Conservation (phyloP, 2,329 filamentous ascomycete genomes). For the Torrubiellomyces zombiae region DNA sequence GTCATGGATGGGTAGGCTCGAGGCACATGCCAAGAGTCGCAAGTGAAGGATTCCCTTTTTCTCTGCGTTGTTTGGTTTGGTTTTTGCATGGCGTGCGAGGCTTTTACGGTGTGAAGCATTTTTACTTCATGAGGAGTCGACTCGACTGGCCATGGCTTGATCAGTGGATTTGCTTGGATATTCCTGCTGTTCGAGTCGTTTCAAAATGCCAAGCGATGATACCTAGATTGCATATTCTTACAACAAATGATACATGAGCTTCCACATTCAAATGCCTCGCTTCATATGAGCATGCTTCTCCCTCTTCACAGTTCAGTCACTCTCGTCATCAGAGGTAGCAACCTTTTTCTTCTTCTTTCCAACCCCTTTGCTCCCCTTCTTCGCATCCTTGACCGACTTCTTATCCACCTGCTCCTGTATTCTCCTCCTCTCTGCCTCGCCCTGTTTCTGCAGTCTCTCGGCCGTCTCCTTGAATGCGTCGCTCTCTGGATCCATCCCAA, state of each 20-base stretch:
- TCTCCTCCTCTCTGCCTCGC: conserved; percentile 54
- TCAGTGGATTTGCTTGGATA: too few species aligned
- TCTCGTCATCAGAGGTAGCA: conserved; percentile 17
- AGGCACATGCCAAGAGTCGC: conserved; percentile 26
- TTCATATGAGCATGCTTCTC: neutral
- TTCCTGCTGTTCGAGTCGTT: too few species aligned
- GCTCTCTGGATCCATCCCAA: conserved; percentile 66
- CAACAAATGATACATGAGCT: too few species aligned
- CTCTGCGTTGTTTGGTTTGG: too few species aligned
- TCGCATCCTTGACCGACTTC: conserved; percentile 44
- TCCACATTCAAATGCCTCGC: too few species aligned
- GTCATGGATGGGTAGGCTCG: conserved; percentile 47
- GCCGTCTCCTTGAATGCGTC: conserved; percentile 55
- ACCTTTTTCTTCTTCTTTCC: conserved; percentile 19
- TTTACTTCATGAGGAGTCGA: too few species aligned
- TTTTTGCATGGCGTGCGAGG: too few species aligned
- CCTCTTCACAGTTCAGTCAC: conserved; percentile 10
- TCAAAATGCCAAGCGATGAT: too few species aligned
- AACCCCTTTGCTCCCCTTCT: conserved; percentile 10
- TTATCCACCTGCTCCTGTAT: conserved; percentile 66
- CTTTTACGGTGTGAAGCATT: too few species aligned
- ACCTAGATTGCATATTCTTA: too few species aligned
- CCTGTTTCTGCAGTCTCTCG: conserved; percentile 46
- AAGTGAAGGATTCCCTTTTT: conserved; percentile 10
- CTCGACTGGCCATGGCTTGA: too few species aligned